Evolutionary conservation across 1,284 basidiomycete genomes (phyloP), one percentile per base, ranked within the genome.

Genomic region (Malassezia psittaci): DNA sequence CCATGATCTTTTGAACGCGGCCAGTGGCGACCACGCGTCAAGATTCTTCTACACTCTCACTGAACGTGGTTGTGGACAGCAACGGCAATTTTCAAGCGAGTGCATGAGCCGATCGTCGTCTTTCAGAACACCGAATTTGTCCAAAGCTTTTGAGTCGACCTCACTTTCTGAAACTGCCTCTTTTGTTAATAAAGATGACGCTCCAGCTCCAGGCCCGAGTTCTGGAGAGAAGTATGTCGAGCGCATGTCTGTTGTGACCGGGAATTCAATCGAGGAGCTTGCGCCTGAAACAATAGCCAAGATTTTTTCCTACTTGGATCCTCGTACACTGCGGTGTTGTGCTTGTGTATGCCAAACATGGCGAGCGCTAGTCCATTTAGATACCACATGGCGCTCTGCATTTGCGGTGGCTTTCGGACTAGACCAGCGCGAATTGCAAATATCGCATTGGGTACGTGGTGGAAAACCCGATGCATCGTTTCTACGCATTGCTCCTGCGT

Each of bases 381-480:
- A 90, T 59, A 83, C 83, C 63, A 88, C 85, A 33, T 90, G 88
- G 88, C 79, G 82, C 46, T 78, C 81, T n/a, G 87, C 87, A n/a
- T 87, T 87, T 70, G 77, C 82, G 51, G 81, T 79, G 56, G 83
- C 85, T 68, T 85, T 84, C 68, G 75, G 87, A 48, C 81, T 82
- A 41, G 80, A 87, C 47, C 75, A 78, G 7, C 84, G 84, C 19
- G 84, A 57, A 16, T 35, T 48, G 85, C 69, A 76, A 41, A 18
- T 61, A 56, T n/a, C 52, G 74, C 81, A 33, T 75, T 78, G 61
- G 75, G 76, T 52, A 67, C 70, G 15, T 77, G 37, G 13, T 10
- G 44, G 48, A 47, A 51, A 53, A 39, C 47, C 56, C 34, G 42
- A 51, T 4, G 38, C 32, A n/a, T 38, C 39, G 21, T 40, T 44